Base-by-base conservation (phyloP, 75 land plant genomes). In the Selaginella moellendorffii region DNA sequence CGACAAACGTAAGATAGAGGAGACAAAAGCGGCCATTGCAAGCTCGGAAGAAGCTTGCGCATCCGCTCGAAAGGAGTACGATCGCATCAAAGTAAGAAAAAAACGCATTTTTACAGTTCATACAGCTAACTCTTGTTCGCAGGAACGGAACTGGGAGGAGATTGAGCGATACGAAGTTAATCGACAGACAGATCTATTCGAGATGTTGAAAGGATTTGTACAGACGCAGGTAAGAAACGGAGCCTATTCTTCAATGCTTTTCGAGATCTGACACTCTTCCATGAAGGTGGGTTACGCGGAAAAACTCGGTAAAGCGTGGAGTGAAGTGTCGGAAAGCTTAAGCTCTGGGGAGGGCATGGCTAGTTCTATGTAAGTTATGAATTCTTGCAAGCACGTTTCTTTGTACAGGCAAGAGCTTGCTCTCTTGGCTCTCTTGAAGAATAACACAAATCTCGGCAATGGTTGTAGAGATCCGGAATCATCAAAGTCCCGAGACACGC, bases 131-230 rank as follows among this genome's bases (percentile, higher is more conserved):
- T 27, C 59, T 18, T 26, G 19, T 31, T 19, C 75, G 71, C 84
- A 88, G 95, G 90, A 86, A 62, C 81, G 75, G 31, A 88, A 88
- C 54, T 64, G 64, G 64, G 66, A 42, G 65, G 95, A 88, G 74
- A 68, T 88, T 28, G 80, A 86, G 31, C 77, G 95, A 27, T 72
- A 85, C 53, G 90, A 86, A 29, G 61, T 26, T 61, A 89, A 88
- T 64, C 80, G 95, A 51, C 67, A 56, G 1, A 68, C 70, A n/a
- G 86, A 83, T 70, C 81, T 86, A 64, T 65, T 81, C 26, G 67
- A 63, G 52, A 86, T 88, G 95, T 23, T 88, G 69, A 78, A 74
- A 72, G 90, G 90, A 1, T 86, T 86, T 73, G 80, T 79, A n/a
- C 64, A 65, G 21, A 86, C 76, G 62, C 90, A 83, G 86, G 95